Evolutionary conservation across 441 rosid species (phyloP).

Genomic region (Gossypium davidsonii): DNA sequence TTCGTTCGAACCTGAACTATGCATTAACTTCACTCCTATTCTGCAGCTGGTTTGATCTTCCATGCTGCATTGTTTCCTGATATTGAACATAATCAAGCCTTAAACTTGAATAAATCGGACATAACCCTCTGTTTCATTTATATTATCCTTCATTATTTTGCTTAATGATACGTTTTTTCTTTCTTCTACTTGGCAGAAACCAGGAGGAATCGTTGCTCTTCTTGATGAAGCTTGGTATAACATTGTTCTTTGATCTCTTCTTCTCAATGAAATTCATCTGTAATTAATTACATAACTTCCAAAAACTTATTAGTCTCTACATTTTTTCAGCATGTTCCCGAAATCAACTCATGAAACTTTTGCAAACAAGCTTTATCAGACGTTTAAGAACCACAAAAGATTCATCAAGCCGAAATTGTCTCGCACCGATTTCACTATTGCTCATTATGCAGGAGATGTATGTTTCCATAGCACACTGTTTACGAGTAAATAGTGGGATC

Average conservation of each 20-base stretch:
- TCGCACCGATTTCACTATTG: constrained; percentile 82
- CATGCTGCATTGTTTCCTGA: background rate
- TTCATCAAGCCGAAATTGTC: constrained; percentile 93
- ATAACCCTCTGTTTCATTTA: constrained; percentile 40
- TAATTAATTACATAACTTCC: background rate
- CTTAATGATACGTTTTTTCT: background rate
- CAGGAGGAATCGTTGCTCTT: constrained; percentile 91
- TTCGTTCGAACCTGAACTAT: background rate
- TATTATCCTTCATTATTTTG: background rate
- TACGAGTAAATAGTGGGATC: background rate
- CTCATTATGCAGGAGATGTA: constrained; percentile 99
- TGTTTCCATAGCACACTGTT: constrained; percentile 5
- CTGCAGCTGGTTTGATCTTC: background rate
- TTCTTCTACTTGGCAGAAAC: constrained; percentile 59
- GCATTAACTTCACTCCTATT: background rate
- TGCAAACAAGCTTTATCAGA: constrained; percentile 88
- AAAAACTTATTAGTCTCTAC: background rate
- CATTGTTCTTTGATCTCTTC: constrained; percentile 5
- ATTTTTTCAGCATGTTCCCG: constrained; percentile 83
- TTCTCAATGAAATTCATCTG: background rate
- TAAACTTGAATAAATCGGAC: background rate
- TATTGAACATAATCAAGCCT: background rate
- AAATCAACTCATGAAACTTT: constrained; percentile 98
- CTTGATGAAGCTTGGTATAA: constrained; percentile 98
- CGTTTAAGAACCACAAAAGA: constrained; percentile 80